Base-by-base conservation (phyloP, 768 basidiomycete genomes). In the Lactarius evosmus region DNA sequence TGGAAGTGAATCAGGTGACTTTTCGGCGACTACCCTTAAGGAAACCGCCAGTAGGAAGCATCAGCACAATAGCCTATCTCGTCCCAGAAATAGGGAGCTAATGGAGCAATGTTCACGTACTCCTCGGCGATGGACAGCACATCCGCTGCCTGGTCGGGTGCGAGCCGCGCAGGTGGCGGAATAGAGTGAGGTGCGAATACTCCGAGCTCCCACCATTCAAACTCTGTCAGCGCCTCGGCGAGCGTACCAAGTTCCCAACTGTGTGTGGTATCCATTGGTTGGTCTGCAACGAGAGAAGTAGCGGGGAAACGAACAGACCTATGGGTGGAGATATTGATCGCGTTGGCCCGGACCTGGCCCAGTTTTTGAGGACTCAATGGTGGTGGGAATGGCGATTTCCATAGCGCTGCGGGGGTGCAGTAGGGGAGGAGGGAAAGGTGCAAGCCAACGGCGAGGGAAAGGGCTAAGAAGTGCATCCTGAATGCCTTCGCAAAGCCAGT, bases 221-320 rank as follows among this genome's bases (percentile, higher is more conserved):
- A 72, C 70, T 87, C 85, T 16, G 79, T 78, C 56, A 86, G 69
- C 29, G 85, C 82, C 69, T 86, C 79, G n/a, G 81, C 75, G 36
- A 79, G 78, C 29, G 79, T 81, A 14, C 85, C 86, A 50, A 83
- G 67, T 67, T 85, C 84, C 86, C 86, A 86, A 64, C 83, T 85
- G 68, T 19, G 16, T 1, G 14, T 22, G 22, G 4, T 12, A 29
- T 38, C 9, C 30, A 41, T 64, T 36, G 60, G 12, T 19, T 46
- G 17, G 9, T 6, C 12, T 4, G 25, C 33, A 27, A 11, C 19
- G 33, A 12, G 6, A 29, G 40, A 14, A 27, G n/a, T 4, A 30
- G 9, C 41, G 8, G 34, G 19, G 9, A 27, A 27, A 27, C 25
- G 2, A 46, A 44, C 58, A 27, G 25, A 67, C 66, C 66, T 67